Evolutionary conservation across 2,329 filamentous ascomycete genomes (phyloP).

Genomic region (Microsporum canis): DNA sequence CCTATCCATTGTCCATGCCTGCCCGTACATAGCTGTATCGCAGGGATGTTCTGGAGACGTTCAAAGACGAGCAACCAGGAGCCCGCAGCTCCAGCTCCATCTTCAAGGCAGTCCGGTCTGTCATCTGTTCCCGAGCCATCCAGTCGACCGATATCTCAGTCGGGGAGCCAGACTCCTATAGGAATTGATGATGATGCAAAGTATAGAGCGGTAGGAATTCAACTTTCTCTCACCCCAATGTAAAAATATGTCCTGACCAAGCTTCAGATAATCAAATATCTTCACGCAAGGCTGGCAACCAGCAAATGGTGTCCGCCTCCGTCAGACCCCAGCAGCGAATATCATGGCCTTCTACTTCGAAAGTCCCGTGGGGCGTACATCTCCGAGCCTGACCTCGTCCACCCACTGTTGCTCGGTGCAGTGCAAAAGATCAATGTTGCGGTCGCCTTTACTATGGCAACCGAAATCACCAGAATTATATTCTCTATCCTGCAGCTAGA

Average conservation of each 20-base stretch:
- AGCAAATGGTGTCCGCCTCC: conserved; percentile 19
- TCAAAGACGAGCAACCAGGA: conserved; percentile 1
- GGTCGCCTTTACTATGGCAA: conserved; percentile 41
- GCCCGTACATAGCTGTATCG: conserved; percentile 1
- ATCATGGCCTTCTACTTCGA: conserved; percentile 30
- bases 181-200: conserved; percentile 21
- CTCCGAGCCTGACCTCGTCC: conserved; percentile 31
- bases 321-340: conserved; percentile 12
- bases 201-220: conserved; percentile 17
- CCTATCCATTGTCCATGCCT: neutral
- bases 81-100: conserved; percentile 10
- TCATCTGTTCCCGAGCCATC: conserved; percentile 7
- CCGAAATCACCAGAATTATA: conserved; percentile 38
- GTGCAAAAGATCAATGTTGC: conserved; percentile 37
- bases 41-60: conserved; percentile 14
- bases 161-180: conserved; percentile 9
- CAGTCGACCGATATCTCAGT: conserved; percentile 11
- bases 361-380: conserved; percentile 34
- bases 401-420: conserved; percentile 31
- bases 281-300: conserved; percentile 20
- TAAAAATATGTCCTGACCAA: conserved; percentile 2
- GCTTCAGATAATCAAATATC: conserved; percentile 21
- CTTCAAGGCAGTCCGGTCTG: conserved; percentile 12
- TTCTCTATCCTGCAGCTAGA: conserved; percentile 31
- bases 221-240: neutral